phyloP scores from a whole-genome alignment of 768 basidiomycete genomes.

The Auricularia auricula-judae region DNA sequence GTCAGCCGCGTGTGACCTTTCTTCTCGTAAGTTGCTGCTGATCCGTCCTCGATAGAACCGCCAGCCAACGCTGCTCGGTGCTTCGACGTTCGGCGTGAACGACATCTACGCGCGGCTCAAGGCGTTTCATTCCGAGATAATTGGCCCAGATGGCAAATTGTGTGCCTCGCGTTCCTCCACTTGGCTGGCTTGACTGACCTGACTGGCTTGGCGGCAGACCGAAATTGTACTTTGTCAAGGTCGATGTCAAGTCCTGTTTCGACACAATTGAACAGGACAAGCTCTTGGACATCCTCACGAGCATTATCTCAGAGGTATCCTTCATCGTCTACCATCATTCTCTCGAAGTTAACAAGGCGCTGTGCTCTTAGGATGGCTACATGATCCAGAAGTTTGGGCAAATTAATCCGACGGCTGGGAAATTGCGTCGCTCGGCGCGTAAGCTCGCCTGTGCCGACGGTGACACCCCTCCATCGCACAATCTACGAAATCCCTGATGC shows the following conservation, averaged over 20 bases:
- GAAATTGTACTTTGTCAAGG: slow-evolving; percentile 87
- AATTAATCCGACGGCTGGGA: slow-evolving; percentile 44
- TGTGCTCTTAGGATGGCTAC: slow-evolving; percentile 50
- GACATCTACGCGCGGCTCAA: slow-evolving; percentile 74
- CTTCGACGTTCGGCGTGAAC: slow-evolving; percentile 72
- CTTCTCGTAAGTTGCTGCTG: neutral
- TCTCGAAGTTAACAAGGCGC: neutral
- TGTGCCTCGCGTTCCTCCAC: slow-evolving; percentile 19
- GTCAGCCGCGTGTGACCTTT: slow-evolving; percentile 26
- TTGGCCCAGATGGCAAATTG: slow-evolving; percentile 37
- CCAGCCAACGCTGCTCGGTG: slow-evolving; percentile 56
- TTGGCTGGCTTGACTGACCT: neutral
- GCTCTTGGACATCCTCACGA: slow-evolving; percentile 62
- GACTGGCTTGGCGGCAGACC: slow-evolving; percentile 38
- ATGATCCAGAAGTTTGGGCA: slow-evolving; percentile 60
- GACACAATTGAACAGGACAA: slow-evolving; percentile 90
- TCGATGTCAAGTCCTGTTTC: slow-evolving; percentile 93
- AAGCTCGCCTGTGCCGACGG: slow-evolving; percentile 62
- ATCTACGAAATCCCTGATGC: neutral
- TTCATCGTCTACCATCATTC: neutral
- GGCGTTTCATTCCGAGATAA: slow-evolving; percentile 47
- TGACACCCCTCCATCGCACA: slow-evolving; percentile 14
- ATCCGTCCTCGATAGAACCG: slow-evolving; percentile 33
- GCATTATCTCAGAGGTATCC: slow-evolving; percentile 60
- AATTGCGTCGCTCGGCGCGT: slow-evolving; percentile 43